Evolutionary conservation across 495 filamentous ascomycete species (phyloP).

Genomic region (Cryomyces minteri): DNA sequence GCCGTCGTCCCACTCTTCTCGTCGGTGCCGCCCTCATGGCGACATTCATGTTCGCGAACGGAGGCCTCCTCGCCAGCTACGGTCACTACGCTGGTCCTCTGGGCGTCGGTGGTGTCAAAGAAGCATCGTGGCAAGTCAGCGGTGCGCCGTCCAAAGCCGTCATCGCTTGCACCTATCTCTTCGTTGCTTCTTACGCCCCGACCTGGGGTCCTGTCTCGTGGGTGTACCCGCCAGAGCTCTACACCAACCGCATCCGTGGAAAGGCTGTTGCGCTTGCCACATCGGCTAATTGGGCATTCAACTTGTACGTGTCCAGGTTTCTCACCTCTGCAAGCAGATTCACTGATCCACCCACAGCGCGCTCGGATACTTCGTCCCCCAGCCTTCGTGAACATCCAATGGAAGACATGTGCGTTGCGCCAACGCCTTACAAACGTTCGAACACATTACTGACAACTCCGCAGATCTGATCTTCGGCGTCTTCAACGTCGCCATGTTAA

Average conservation of each 20-base stretch:
- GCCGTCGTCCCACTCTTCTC: slow-evolving; percentile 43
- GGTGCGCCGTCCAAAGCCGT: slow-evolving; percentile 17
- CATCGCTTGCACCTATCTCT: slow-evolving; percentile 24
- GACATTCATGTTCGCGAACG: slow-evolving; percentile 50
- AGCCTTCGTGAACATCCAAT: slow-evolving; percentile 53
- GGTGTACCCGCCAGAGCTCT: slow-evolving; percentile 52
- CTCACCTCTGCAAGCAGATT: neutral
- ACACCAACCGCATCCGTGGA: slow-evolving; percentile 9
- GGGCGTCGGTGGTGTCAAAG: slow-evolving; percentile 13
- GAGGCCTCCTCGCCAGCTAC: slow-evolving; percentile 40
- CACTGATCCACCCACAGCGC: slow-evolving; percentile 17
- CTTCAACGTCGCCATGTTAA: slow-evolving; percentile 51
- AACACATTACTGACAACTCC: too few species aligned
- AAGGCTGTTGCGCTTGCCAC: slow-evolving; percentile 12
- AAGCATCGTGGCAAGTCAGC: slow-evolving; percentile 11
- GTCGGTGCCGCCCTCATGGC: slow-evolving; percentile 49
- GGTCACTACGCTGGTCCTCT: slow-evolving; percentile 10
- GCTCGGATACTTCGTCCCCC: slow-evolving; percentile 63
- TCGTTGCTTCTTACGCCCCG: slow-evolving; percentile 31
- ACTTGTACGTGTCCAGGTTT: slow-evolving; percentile 26
- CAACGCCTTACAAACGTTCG: too few species aligned
- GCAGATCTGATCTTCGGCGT: slow-evolving; percentile 49
- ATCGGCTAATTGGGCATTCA: slow-evolving; percentile 44
- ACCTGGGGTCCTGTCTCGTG: slow-evolving; percentile 49
- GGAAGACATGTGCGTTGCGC: slow-evolving; percentile 32